phyloP scores from a whole-genome alignment of 768 basidiomycete genomes.

The Trametes gibbosa region DNA sequence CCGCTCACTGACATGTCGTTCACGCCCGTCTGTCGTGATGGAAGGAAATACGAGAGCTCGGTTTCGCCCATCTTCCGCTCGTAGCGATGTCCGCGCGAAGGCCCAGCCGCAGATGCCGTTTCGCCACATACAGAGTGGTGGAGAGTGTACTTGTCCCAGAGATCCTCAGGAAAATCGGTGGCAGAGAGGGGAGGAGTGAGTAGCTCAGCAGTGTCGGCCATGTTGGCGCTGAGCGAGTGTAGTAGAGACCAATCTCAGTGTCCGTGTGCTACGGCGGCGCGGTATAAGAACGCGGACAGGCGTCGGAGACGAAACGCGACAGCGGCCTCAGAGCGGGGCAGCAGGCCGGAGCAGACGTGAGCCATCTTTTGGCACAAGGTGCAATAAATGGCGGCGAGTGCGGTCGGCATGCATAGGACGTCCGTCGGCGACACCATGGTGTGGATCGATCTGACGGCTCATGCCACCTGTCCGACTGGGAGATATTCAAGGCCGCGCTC shows the following conservation, averaged over 20 bases:
- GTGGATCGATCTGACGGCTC: background rate
- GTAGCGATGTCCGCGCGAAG: conserved; percentile 13
- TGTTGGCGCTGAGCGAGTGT: background rate
- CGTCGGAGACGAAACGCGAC: background rate
- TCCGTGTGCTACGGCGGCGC: background rate
- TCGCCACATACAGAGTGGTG: background rate
- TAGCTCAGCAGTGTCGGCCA: conserved; percentile 6
- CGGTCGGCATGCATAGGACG: background rate
- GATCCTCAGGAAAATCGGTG: conserved; percentile 1
- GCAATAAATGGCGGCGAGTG: conserved; percentile 5
- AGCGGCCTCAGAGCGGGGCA: conserved; percentile 9
- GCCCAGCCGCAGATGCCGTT: background rate
- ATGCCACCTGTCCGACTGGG: background rate
- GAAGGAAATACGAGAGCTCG: conserved; percentile 78
- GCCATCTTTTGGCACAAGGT: background rate
- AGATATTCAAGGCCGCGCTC: conserved; percentile 4
- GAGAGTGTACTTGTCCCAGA: background rate
- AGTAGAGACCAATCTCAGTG: background rate
- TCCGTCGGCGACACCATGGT: background rate
- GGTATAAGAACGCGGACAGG: background rate
- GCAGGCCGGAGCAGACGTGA: background rate
- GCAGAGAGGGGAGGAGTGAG: conserved; percentile 24
- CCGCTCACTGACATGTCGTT: conserved; percentile 72
- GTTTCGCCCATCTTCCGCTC: conserved; percentile 69
- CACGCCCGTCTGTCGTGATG: conserved; percentile 73